Percentiles rank a stretch among this genome's conserved stretches.
Conservation (phyloP, 192 early-diverging fungal species). For the Podila epigama region DNA sequence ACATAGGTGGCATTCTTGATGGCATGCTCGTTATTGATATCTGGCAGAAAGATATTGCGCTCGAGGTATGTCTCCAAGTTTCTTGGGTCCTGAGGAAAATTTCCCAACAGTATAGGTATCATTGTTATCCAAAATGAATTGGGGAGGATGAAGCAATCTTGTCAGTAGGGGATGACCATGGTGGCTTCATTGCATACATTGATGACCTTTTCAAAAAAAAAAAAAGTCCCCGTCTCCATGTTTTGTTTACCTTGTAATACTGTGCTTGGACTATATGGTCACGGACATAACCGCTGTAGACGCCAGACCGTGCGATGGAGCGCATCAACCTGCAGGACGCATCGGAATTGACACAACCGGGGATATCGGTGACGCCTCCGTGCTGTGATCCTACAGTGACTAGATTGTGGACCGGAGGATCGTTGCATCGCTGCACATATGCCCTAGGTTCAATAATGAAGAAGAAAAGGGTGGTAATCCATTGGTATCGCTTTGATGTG, state of each 20-base stretch:
- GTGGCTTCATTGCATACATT: too few relatives aligned
- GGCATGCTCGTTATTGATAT: slow-evolving; percentile 82
- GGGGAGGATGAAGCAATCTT: too few relatives aligned
- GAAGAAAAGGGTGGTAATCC: slow-evolving; percentile 1
- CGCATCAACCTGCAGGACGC: slow-evolving; percentile 77
- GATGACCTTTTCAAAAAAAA: not conserved
- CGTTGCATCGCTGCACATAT: slow-evolving; percentile 84
- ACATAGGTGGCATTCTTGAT: slow-evolving; percentile 67
- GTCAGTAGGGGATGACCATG: too few relatives aligned
- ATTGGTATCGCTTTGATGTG: too few relatives aligned
- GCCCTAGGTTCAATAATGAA: slow-evolving; percentile 68
- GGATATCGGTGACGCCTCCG: slow-evolving; percentile 77
- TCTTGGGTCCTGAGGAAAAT: slow-evolving; percentile 49
- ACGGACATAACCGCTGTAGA: slow-evolving; percentile 86
- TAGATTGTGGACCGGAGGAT: slow-evolving; percentile 73
- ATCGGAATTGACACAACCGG: slow-evolving; percentile 69
- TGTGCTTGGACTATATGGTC: slow-evolving; percentile 91
- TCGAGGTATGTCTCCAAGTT: slow-evolving; percentile 76
- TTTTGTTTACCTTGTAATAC: slow-evolving; percentile 80
- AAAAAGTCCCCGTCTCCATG: slow-evolving; percentile 1
- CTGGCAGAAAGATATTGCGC: slow-evolving; percentile 85
- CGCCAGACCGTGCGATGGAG: slow-evolving; percentile 77
- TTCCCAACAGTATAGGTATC: not conserved
- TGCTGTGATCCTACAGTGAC: slow-evolving; percentile 92
- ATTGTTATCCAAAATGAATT: too few relatives aligned